These are phyloP conservation scores for Seiridium unicorne DNA, from an alignment of 2,329 filamentous ascomycete species.

Conservation along the genomic window DNA sequence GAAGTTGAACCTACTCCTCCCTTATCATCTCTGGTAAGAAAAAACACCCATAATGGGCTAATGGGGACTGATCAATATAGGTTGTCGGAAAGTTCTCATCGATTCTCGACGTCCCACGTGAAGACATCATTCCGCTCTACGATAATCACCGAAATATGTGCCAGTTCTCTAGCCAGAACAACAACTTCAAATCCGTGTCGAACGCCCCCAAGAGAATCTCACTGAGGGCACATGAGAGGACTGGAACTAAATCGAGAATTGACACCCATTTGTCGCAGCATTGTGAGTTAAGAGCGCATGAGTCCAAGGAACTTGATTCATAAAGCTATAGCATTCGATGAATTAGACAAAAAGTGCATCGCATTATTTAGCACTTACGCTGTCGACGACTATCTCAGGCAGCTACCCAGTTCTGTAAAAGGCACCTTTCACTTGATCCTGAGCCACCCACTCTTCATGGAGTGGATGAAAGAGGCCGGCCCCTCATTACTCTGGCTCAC, in stretches of 20 bases:
- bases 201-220: background rate
- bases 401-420: slow-evolving; percentile 25
- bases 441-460: slow-evolving; percentile 22
- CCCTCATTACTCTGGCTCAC: slow-evolving; percentile 34
- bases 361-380: slow-evolving; percentile 28
- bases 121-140: slow-evolving; percentile 3
- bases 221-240: background rate
- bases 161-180: background rate
- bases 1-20: slow-evolving; percentile 14
- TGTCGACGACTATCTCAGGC: slow-evolving; percentile 25
- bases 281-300: background rate
- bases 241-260: background rate
- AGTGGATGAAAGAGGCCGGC: slow-evolving; percentile 26
- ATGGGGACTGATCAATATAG: slow-evolving; percentile 11
- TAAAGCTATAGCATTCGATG: slow-evolving; percentile 25
- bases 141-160: slow-evolving; percentile 7
- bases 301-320: background rate
- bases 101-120: background rate
- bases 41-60: too few relatives aligned
- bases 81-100: slow-evolving; percentile 18
- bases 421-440: slow-evolving; percentile 37
- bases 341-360: slow-evolving; percentile 30
- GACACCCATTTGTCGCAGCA: background rate
- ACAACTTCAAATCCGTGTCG: background rate
- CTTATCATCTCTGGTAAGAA: slow-evolving; percentile 12